Evolutionary conservation across 345 rosid genomes (phyloP), one percentile per base, ranked within the genome.

Genomic region (Salix udensis): DNA sequence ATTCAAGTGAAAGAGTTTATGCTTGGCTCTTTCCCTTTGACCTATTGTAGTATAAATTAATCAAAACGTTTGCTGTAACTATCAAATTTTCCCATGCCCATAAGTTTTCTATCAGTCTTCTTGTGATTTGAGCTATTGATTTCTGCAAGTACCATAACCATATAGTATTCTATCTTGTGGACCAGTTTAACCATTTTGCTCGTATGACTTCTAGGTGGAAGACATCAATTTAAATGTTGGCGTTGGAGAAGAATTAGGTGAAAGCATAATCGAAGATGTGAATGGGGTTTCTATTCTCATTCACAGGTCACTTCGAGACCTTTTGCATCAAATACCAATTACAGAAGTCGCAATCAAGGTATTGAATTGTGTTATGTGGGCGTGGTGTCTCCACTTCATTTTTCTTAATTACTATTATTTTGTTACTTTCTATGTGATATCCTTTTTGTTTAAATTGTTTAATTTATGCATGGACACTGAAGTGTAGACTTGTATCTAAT

Each of bases 211-310:
- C 61, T 82, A 96, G 99, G 91, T 96, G 74, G 89, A 89, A 85
- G 97, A 96, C 77, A 92, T 96, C 88, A 93, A 92, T 87, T 88
- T 96, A 77, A 96, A 96, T 86, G 95, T 93, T 75, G 98, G 96
- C 53, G 78, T 85, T 74, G 97, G 93, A 81, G 81, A 82, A 46
- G 90, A 92, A 65, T 40, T 96, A 76, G 94, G 98, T 75, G 97
- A 91, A 87, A 93, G 92, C 90, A 96, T 92, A 79, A 88, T 96
- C 79, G 94, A 88, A 82, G 94, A 89, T 87, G 93, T 96, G 64
- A 89, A 89, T 81, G 99, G 99, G 78, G 84, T 96, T 79, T 91
- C 99, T 82, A 88, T 96, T 80, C 86, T 88, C 71, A 86, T 93
- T 79, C 78, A 64, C 77, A 90, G 99, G 88, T 86, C 97, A 81